Base-by-base conservation (phyloP, 805 yeast species). In the Yarrowia sp. region DNA sequence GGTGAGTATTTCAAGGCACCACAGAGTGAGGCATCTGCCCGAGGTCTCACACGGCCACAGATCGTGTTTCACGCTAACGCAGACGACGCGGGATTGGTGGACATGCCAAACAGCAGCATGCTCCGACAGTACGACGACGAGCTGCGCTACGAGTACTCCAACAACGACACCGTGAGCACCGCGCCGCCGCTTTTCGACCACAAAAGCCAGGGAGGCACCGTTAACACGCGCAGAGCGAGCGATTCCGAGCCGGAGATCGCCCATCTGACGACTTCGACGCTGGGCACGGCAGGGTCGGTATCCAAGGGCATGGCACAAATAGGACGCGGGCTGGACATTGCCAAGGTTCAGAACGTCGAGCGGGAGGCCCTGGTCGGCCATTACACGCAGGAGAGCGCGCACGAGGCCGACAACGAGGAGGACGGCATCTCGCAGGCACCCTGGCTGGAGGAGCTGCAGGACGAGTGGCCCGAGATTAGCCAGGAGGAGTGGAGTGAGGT, bases 81-180 rank as follows among this genome's bases (percentile, higher is more conserved):
- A 47, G 55, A 47, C 4, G 29, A 51, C 10, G 58, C 58, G 3
- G 59, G 59, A 51, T 19, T 35, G 44, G 59, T 51, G 18, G 29
- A 51, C 18, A 51, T 51, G 58, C 58, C 59, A 35, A 51, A 51
- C 59, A 35, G 42, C 24, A 51, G 58, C 41, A 24, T 35, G 58
- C 1, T 51, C 16, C n/a, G 38, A 31, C 53, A 31, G 8, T 46
- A 46, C 14, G 53, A 46, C 38, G 53, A 46, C 53, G 53, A 46
- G 24, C n/a, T 46, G 4, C 55, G 55, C 8, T 47, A 47, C 42
- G 31, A 51, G 18, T 47, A 38, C 4, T 44, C 35, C n/a, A 29
- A 18, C 19, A 55, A 55, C n/a, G 46, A 38, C 19, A 38, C 61
- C 21, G 38, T 55, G 24, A 38, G 47, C 27, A 55, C 61, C 3